phyloP scores from a whole-genome alignment of 306 rosid genomes.

The Cucumis sativus region DNA sequence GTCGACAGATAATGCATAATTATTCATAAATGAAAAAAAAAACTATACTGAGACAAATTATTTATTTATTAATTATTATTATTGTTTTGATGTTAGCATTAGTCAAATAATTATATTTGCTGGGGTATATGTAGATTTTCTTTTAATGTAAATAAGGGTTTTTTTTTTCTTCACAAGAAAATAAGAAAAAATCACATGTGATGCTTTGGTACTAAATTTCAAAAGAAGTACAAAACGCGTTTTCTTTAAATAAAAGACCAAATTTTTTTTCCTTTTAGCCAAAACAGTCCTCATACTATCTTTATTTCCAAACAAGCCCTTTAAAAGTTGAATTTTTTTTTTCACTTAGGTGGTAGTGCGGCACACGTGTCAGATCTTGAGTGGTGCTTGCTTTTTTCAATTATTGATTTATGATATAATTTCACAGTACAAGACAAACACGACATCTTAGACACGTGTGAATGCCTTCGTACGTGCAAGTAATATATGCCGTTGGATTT shows the following conservation, averaged over 20 bases:
- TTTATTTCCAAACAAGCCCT: neutral
- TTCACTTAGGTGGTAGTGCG: neutral
- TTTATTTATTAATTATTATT: neutral
- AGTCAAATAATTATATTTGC: neutral
- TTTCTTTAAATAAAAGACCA: neutral
- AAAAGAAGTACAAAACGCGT: conserved; percentile 1
- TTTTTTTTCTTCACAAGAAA: neutral
- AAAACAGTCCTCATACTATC: neutral
- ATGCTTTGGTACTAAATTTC: neutral
- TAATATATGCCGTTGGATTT: neutral
- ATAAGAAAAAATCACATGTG: neutral
- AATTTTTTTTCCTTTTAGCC: neutral
- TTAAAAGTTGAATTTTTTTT: neutral
- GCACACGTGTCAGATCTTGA: neutral
- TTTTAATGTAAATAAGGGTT: neutral
- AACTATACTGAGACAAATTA: no score
- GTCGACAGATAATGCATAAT: no score
- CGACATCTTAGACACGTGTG: neutral
- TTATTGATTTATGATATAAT: neutral
- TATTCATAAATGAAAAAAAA: no score
- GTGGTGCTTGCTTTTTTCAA: neutral
- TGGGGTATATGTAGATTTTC: neutral
- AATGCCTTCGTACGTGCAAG: neutral
- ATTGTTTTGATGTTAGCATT: no score
- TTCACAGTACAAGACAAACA: neutral